phyloP scores from a whole-genome alignment of 768 basidiomycete species.

The Lactarius sp. region DNA sequence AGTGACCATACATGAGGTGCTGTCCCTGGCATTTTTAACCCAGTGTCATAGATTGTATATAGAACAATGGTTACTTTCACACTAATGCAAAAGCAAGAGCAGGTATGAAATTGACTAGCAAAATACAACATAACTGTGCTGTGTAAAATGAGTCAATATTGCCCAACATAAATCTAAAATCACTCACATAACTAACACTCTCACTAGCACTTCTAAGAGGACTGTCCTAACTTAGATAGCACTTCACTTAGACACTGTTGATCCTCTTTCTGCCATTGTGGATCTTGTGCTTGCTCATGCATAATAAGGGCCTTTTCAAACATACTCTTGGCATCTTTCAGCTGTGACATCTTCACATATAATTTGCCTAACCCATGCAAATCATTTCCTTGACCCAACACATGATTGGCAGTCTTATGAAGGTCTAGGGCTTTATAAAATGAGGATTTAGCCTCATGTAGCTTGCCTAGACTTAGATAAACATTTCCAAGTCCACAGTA shows the following conservation, averaged over 20 bases:
- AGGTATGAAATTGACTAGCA: too few species aligned
- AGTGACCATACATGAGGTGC: too few species aligned
- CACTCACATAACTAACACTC: too few species aligned
- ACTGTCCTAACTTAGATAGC: not conserved
- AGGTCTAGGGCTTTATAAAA: not conserved
- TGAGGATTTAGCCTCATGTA: not conserved
- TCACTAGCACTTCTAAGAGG: too few species aligned
- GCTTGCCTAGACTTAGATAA: too few species aligned
- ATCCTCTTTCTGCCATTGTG: not conserved
- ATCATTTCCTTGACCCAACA: not conserved
- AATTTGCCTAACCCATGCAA: not conserved
- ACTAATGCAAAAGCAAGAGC: too few species aligned
- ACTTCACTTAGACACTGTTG: not conserved
- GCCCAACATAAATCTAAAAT: too few species aligned
- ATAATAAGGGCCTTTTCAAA: not conserved
- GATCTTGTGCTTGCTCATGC: slow-evolving; percentile 2
- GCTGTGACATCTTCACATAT: not conserved
- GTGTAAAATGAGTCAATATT: too few species aligned
- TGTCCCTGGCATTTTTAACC: too few species aligned
- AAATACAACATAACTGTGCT: too few species aligned
- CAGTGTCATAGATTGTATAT: too few species aligned
- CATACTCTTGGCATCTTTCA: not conserved
- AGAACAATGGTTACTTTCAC: too few species aligned
- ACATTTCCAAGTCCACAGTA: not conserved
- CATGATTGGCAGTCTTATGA: not conserved